Percentiles rank a stretch among this genome's conserved stretches.
These are phyloP conservation scores for Calcarisporium arbuscula DNA, from an alignment of 2,329 filamentous ascomycete genomes.

Conservation along the genomic window DNA sequence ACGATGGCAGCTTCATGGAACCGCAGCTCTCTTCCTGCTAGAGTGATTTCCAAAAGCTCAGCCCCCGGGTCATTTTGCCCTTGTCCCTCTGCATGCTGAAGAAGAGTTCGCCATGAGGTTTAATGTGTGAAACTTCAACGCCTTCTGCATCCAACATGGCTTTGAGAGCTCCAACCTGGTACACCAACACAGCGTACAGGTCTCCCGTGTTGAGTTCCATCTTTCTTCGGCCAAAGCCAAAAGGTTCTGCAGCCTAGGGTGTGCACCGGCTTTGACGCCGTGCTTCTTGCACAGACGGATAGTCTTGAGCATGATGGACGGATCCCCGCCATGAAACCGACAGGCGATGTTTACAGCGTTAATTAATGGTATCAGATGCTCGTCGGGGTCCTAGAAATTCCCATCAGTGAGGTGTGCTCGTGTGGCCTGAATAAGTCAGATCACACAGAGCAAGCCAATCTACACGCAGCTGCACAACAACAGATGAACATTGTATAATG, in stretches of 20 bases:
- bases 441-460: too few relatives aligned
- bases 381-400: constrained; percentile 47
- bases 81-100: constrained; percentile 23
- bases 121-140: constrained; percentile 53
- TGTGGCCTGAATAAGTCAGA: too few relatives aligned
- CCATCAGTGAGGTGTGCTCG: too few relatives aligned
- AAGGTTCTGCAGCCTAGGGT: constrained; percentile 60
- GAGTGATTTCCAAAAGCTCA: too few relatives aligned
- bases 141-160: constrained; percentile 52
- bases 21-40: too few relatives aligned
- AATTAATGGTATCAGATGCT: constrained; percentile 54
- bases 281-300: constrained; percentile 51
- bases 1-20: too few relatives aligned
- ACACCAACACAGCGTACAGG: constrained; percentile 50
- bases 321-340: constrained; percentile 54
- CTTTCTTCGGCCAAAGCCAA: constrained; percentile 57
- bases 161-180: constrained; percentile 58
- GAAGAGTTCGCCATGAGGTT: constrained; percentile 56
- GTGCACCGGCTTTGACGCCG: constrained; percentile 52
- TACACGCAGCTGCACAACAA: too few relatives aligned
- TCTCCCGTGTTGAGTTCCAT: constrained; percentile 54
- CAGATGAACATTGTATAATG: too few relatives aligned
- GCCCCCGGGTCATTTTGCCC: background rate
- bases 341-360: constrained; percentile 59
- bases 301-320: constrained; percentile 57